phyloP scores from a whole-genome alignment of 2,329 filamentous ascomycete species.

The Ceratocystis variospora region DNA sequence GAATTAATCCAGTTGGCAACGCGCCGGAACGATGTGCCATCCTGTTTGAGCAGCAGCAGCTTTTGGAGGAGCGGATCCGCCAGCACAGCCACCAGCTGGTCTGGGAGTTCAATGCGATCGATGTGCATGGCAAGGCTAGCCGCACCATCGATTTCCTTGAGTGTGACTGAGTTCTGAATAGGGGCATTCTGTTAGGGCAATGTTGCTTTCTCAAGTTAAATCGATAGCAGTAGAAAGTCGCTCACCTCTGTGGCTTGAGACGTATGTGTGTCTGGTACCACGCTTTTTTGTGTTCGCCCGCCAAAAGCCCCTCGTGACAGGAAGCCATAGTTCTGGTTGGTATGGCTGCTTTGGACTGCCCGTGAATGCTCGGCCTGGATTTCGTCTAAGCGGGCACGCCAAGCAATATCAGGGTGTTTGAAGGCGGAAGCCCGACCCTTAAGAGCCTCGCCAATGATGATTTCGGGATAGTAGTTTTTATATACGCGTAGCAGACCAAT shows the following conservation, averaged over 20 bases:
- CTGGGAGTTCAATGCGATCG: constrained; percentile 67
- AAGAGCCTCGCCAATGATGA: constrained; percentile 59
- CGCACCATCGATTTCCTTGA: constrained; percentile 67
- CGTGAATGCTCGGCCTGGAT: constrained; percentile 47
- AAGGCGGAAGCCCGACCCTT: constrained; percentile 48
- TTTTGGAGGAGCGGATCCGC: constrained; percentile 68
- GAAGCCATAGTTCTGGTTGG: constrained; percentile 23
- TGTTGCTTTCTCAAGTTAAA: background rate
- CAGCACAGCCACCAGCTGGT: constrained; percentile 65
- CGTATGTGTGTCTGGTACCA: constrained; percentile 59
- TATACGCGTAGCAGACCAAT: constrained; percentile 66
- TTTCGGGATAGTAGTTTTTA: constrained; percentile 83
- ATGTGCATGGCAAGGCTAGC: constrained; percentile 56
- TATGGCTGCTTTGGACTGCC: constrained; percentile 32
- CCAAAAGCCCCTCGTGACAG: constrained; percentile 42
- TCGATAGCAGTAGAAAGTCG: too few species aligned
- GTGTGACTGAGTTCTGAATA: constrained; percentile 43
- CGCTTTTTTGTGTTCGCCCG: constrained; percentile 23
- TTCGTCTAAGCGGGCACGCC: constrained; percentile 52
- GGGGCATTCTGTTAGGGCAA: background rate
- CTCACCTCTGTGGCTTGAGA: constrained; percentile 54
- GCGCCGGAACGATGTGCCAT: constrained; percentile 37
- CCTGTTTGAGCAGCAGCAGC: constrained; percentile 50
- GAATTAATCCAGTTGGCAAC: constrained; percentile 46
- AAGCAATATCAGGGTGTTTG: constrained; percentile 61